Evolutionary conservation across 345 rosid species (phyloP).

Genomic region (Firmiana major): DNA sequence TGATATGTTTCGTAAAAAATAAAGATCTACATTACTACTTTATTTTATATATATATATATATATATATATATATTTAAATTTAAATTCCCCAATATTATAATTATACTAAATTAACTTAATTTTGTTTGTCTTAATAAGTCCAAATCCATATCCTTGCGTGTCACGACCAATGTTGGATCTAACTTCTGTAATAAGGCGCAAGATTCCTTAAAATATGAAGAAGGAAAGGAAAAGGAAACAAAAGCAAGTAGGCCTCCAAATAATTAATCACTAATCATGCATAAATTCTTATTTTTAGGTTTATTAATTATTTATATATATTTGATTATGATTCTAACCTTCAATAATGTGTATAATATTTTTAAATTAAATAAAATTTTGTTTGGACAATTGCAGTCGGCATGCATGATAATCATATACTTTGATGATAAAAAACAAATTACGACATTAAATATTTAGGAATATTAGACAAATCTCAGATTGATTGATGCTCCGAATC

Average conservation of each 20-base stretch:
- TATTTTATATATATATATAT: no score
- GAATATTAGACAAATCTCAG: background rate
- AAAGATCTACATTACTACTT: background rate
- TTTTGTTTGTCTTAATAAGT: slow-evolving; percentile 10
- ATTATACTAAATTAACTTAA: background rate
- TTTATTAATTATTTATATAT: background rate
- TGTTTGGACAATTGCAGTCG: slow-evolving; percentile 10
- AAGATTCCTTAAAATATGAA: background rate
- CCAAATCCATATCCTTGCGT: slow-evolving; percentile 6
- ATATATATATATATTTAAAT: no score
- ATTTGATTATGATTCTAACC: no score
- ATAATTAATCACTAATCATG: background rate
- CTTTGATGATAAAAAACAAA: no score
- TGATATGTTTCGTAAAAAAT: background rate
- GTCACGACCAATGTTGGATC: slow-evolving; percentile 33
- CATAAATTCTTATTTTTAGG: background rate
- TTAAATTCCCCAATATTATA: background rate
- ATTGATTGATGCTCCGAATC: background rate
- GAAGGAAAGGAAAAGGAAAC: background rate
- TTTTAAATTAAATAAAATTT: background rate
- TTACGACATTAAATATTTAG: background rate
- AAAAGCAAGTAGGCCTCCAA: background rate
- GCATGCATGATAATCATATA: no score
- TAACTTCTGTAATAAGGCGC: background rate
- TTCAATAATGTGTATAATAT: background rate